Conservation (phyloP, 306 rosid genomes). For the Carpinus fangiana region DNA sequence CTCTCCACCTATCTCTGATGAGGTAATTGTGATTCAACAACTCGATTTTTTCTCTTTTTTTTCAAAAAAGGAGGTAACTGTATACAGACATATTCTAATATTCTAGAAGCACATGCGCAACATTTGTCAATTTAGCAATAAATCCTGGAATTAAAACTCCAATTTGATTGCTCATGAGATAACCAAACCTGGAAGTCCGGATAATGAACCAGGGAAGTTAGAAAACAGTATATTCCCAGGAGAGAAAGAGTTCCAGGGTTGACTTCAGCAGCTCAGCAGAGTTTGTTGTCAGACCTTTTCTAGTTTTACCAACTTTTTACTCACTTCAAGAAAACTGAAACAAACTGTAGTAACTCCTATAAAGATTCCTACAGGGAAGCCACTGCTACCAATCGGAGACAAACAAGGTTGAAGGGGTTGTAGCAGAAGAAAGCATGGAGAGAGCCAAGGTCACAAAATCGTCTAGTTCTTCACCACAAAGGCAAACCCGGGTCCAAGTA, state of each 20-base stretch:
- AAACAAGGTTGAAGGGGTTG: neutral
- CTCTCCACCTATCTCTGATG: neutral
- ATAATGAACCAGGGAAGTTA: slow-evolving; percentile 22
- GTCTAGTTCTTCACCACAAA: slow-evolving; percentile 23
- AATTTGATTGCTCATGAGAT: slow-evolving; percentile 29
- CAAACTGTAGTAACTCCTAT: slow-evolving; percentile 6
- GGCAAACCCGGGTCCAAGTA: slow-evolving; percentile 16
- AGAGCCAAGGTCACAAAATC: slow-evolving; percentile 27
- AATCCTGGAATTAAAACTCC: slow-evolving; percentile 26
- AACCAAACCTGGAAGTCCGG: slow-evolving; percentile 38
- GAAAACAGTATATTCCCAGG: neutral
- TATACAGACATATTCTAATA: neutral
- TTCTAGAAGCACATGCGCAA: slow-evolving; percentile 15
- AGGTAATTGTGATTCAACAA: neutral
- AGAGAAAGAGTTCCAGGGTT: slow-evolving; percentile 28
- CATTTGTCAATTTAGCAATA: slow-evolving; percentile 29
- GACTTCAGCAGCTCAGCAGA: slow-evolving; percentile 26
- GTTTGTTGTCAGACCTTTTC: slow-evolving; percentile 26
- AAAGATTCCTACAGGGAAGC: neutral
- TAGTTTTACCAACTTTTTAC: slow-evolving; percentile 11
- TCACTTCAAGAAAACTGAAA: slow-evolving; percentile 19
- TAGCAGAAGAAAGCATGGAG: neutral
- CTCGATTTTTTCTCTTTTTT: neutral
- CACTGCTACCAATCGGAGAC: neutral
- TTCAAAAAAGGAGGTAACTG: neutral